Evolutionary conservation across 352 stramenopile genomes (phyloP), one percentile per base, ranked within the genome.

Genomic region (Nothophytophthora sp.): DNA sequence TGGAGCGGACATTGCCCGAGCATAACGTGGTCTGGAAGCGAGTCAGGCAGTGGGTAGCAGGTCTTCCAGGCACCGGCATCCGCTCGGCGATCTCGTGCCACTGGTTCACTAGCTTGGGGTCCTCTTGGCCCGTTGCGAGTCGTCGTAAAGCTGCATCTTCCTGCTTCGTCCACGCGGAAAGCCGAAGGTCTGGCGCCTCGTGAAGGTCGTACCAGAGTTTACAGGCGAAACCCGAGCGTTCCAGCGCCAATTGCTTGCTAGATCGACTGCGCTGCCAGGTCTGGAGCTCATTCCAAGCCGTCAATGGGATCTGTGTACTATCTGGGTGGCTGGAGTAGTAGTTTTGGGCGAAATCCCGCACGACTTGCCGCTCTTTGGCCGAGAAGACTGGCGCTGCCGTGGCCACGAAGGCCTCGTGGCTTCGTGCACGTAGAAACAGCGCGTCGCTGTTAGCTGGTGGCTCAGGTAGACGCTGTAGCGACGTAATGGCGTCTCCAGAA

Each of bases 151-250:
- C 67, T 2, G 54, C 49, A 41, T 86, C 73, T 50, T 86, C 76
- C 9, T 73, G 52, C 39, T 84, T 84, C 1, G 73, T 85, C 76
- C 76, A 86, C 5, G 76, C 69, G 13, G 63, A 55, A 2, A 81
- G 63, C 20, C 81, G 70, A 32, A 88, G 29, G 3, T 43, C 64
- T 4, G 81, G 76, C 19, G 78, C 71, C 13, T 90, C 81, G 37
- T 90, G 73, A 29, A 91, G 59, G 15, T 90, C 76, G 59, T 75
- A 91, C 53, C 76, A 82, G n/a, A 88, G 49, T 37, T 88, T 88
- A 39, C 81, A 91, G 25, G 76, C 67, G 43, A 89, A 91, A 2
- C 74, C 67, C 3, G 81, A 76, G 23, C 81, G 73, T 25, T 86
- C 73, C 45, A 90, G 76, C 11, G 66, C 55, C 11, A 57, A 23